These are phyloP conservation scores for Canavalia gladiata DNA, from an alignment of 306 rosid genomes.

Conservation along the genomic window DNA sequence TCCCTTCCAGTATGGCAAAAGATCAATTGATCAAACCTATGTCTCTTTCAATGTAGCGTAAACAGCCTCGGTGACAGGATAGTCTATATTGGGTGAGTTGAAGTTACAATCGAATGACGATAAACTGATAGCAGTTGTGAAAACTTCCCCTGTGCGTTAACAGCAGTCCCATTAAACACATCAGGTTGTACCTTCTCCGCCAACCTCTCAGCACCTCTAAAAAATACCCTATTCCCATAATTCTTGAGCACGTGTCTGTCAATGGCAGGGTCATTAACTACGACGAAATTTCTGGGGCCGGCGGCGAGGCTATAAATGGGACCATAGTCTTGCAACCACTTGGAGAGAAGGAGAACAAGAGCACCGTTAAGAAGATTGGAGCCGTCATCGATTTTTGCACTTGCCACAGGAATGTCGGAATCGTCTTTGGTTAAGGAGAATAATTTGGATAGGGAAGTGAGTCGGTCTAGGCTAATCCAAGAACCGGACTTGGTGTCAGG, in stretches of 20 bases:
- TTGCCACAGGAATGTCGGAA: constrained; percentile 81
- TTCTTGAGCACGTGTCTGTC: constrained; percentile 89
- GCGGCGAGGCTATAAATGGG: constrained; percentile 88
- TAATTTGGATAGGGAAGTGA: constrained; percentile 76
- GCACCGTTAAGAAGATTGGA: constrained; percentile 97
- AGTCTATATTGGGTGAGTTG: constrained; percentile 73
- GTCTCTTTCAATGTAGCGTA: constrained; percentile 96
- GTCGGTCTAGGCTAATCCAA: constrained; percentile 97
- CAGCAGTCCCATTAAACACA: constrained; percentile 72
- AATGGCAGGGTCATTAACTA: constrained; percentile 91
- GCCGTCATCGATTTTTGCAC: constrained; percentile 86
- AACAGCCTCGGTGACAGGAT: constrained; percentile 94
- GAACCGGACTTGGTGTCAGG: constrained; percentile 60
- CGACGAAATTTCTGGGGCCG: constrained; percentile 91
- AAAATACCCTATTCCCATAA: constrained; percentile 88
- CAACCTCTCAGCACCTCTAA: constrained; percentile 87
- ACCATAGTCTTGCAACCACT: constrained; percentile 90
- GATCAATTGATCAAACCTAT: constrained; percentile 90
- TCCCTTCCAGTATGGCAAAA: constrained; percentile 95
- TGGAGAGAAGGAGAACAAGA: constrained; percentile 82
- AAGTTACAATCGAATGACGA: constrained; percentile 93
- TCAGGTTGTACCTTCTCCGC: constrained; percentile 83
- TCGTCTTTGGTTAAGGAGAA: constrained; percentile 60
- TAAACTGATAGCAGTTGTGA: constrained; percentile 90
- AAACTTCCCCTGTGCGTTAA: constrained; percentile 91